Evolutionary conservation across 495 filamentous ascomycete genomes (phyloP), one percentile per base, ranked within the genome.

Genomic region (Parathielavia appendiculata): DNA sequence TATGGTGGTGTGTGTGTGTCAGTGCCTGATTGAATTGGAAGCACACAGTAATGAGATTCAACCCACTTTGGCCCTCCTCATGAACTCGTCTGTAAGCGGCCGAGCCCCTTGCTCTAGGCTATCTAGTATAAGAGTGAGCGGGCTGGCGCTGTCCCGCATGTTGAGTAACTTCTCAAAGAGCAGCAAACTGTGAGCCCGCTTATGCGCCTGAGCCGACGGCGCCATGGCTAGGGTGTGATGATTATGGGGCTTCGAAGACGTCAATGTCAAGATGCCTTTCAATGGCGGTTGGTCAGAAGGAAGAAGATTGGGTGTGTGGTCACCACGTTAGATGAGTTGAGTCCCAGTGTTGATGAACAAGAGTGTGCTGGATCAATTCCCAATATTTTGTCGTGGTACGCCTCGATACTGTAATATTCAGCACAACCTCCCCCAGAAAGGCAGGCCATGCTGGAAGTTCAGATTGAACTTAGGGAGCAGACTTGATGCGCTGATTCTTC

Each of bases 101-200:
- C 74, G 79, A 13, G 84, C 87, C 22, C 86, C 84, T 72, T 96
- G 92, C 71, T 95, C 91, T 40, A 96, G 71, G 16, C 81, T 88
- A 73, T 97, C 92, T 54, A 93, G 76, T 9, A 97, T 72, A 30
- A 97, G 71, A 0, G 92, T 96, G 48, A 97, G 84, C 1, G 91
- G 92, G 32, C 90, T 95, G 2, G 86, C 86, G 20, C 81, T 86
- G 67, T 95, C 91, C 35, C 89, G 77, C 14, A 88, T 73, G 62
- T 82, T 86, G 51, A 97, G 78, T 3, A 97, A 75, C 59, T 92
- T 92, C 54, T 91, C 89, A 40, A 97, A 84, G 1, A 96, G 75
- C 7, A 96, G 83, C 46, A 96, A 71, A 73, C 90, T 92, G 73
- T 97, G 92, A 23, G 89, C 88, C 47, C 90, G 81, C 8, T 88